These are phyloP conservation scores for Diaporthe destruens DNA, from an alignment of 2,329 filamentous ascomycete genomes.

Conservation along the genomic window DNA sequence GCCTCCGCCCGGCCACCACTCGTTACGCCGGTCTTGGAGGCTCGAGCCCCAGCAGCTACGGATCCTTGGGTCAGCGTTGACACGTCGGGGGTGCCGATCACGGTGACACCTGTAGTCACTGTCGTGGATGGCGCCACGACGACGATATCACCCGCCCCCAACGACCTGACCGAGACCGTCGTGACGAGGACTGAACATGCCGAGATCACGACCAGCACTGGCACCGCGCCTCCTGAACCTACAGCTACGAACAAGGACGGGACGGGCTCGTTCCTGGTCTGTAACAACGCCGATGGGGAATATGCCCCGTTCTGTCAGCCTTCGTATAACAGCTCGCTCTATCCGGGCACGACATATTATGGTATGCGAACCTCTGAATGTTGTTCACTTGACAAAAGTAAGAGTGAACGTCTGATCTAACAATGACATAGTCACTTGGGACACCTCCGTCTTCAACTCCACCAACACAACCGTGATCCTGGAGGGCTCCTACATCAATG, in stretches of 20 bases:
- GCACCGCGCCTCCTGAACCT: conserved; percentile 56
- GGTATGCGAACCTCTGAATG: conserved; percentile 51
- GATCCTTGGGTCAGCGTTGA: conserved; percentile 66
- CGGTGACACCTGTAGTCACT: conserved; percentile 63
- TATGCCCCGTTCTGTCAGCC: conserved; percentile 67
- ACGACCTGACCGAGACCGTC: conserved; percentile 57
- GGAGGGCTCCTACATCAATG: conserved; percentile 56
- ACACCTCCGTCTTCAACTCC: conserved; percentile 63
- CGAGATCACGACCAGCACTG: conserved; percentile 53
- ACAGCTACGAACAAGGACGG: conserved; percentile 58
- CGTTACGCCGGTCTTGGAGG: conserved; percentile 31
- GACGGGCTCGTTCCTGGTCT: conserved; percentile 63
- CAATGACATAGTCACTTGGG: conserved; percentile 65
- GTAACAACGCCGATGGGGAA: conserved; percentile 61
- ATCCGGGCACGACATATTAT: conserved; percentile 63
- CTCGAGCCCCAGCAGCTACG: conserved; percentile 44
- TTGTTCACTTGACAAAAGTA: background rate
- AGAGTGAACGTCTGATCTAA: conserved; percentile 7
- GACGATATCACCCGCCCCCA: conserved; percentile 52
- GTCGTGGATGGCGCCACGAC: conserved; percentile 58
- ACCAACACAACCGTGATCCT: conserved; percentile 55
- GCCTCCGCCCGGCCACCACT: conserved; percentile 31
- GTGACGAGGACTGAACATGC: conserved; percentile 51
- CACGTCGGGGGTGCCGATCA: conserved; percentile 60
- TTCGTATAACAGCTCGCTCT: conserved; percentile 56